Percentiles rank a stretch among this genome's conserved stretches.
These are phyloP conservation scores for Yamadazyma kanchanaburiensis DNA, from an alignment of 1,139 yeast genomes.

Conservation along the genomic window DNA sequence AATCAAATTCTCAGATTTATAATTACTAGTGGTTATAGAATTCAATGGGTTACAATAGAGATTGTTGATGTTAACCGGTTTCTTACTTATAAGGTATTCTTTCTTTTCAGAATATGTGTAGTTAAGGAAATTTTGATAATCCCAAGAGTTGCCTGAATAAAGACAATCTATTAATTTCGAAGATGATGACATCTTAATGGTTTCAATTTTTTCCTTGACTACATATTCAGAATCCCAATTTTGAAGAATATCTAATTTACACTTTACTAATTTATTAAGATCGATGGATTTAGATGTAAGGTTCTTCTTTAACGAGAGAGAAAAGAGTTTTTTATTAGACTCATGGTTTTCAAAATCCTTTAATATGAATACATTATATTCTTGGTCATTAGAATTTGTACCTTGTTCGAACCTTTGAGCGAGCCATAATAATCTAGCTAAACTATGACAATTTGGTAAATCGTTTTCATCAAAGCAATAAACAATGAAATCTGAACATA, in stretches of 20 bases:
- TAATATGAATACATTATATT: constrained; percentile 17
- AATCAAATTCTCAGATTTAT: constrained; percentile 15
- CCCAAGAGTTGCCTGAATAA: constrained; percentile 78
- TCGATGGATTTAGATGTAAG: constrained; percentile 10
- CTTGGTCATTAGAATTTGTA: constrained; percentile 1
- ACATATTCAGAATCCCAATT: constrained; percentile 71
- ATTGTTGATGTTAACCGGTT: constrained; percentile 17
- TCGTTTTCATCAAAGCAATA: constrained; percentile 47
- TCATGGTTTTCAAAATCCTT: constrained; percentile 3
- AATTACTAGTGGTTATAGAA: constrained; percentile 40
- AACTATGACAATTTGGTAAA: constrained; percentile 17
- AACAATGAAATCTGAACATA: constrained; percentile 65
- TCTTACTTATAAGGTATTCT: constrained; percentile 8
- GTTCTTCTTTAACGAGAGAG: constrained; percentile 9
- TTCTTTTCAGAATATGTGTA: constrained; percentile 19
- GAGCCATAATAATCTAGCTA: constrained; percentile 50
- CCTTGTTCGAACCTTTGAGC: constrained; percentile 43
- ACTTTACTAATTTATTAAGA: constrained; percentile 12
- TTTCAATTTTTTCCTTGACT: constrained; percentile 75
- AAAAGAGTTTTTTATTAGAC: constrained; percentile 4
- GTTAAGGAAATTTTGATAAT: constrained; percentile 34
- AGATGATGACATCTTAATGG: constrained; percentile 80
- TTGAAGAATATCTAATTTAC: constrained; percentile 8
- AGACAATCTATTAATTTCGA: constrained; percentile 53
- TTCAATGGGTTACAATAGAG: constrained; percentile 49